phyloP scores from a whole-genome alignment of 108 stramenopile species.

The Cylindrotheca fusiformis region DNA sequence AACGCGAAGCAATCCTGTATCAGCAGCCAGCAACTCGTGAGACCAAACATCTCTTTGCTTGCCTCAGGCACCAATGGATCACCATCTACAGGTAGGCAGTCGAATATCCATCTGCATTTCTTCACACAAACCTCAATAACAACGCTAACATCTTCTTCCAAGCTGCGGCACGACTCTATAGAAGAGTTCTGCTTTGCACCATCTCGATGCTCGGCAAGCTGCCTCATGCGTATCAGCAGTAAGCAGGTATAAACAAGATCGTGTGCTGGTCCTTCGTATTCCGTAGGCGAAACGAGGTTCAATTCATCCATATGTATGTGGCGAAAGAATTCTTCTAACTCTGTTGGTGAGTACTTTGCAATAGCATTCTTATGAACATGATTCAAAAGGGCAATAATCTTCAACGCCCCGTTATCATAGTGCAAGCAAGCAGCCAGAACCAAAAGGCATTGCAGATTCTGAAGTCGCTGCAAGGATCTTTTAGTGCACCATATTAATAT shows the following conservation, averaged over 20 bases:
- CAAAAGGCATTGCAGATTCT: neutral
- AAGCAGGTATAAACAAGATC: neutral
- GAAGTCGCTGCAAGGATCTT: neutral
- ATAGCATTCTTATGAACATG: neutral
- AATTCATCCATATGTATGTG: neutral
- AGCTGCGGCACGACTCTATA: neutral
- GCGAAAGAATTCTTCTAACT: neutral
- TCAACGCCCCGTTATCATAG: neutral
- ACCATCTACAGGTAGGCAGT: neutral
- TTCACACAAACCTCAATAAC: neutral
- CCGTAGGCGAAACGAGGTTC: neutral
- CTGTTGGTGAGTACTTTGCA: neutral
- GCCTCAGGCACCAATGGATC: neutral
- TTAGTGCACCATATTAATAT: neutral
- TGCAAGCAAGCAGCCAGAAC: neutral
- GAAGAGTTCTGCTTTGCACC: neutral
- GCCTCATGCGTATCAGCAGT: neutral
- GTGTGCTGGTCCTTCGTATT: neutral
- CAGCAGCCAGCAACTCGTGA: neutral
- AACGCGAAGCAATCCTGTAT: neutral
- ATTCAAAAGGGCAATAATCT: neutral
- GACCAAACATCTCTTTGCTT: neutral
- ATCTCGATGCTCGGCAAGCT: neutral
- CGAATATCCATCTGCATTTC: neutral
- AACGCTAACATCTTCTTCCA: neutral